Conservation (phyloP, 2,329 filamentous ascomycete genomes). For the Colletotrichum lindemuthianum region DNA sequence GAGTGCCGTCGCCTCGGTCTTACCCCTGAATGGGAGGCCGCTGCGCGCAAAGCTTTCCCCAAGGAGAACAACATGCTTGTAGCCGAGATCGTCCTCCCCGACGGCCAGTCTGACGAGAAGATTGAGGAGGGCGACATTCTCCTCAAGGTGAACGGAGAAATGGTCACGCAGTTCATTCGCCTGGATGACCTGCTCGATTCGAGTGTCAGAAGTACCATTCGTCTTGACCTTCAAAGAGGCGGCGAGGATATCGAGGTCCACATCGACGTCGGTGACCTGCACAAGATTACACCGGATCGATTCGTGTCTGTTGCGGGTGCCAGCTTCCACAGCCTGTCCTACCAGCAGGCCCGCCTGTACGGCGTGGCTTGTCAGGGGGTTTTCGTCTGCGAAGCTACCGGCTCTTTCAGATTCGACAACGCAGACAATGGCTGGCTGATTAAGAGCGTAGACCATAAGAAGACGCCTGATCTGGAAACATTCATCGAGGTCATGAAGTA, state of each 20-base stretch:
- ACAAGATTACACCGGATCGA: slow-evolving; percentile 93
- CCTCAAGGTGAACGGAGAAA: slow-evolving; percentile 90
- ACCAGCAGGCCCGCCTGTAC: slow-evolving; percentile 96
- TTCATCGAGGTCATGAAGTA: slow-evolving; percentile 92
- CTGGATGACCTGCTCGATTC: slow-evolving; percentile 93
- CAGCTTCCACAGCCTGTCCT: slow-evolving; percentile 95
- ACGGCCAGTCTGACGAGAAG: slow-evolving; percentile 86
- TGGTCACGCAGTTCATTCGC: slow-evolving; percentile 91
- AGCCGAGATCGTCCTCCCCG: slow-evolving; percentile 91
- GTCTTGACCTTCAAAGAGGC: slow-evolving; percentile 85
- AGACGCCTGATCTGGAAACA: slow-evolving; percentile 84
- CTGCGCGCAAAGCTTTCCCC: slow-evolving; percentile 84
- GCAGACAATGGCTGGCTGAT: slow-evolving; percentile 94
- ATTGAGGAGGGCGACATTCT: slow-evolving; percentile 95
- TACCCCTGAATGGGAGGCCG: slow-evolving; percentile 85
- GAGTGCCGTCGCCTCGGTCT: slow-evolving; percentile 92
- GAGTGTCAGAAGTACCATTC: slow-evolving; percentile 81
- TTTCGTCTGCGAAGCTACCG: slow-evolving; percentile 92
- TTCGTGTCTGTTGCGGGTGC: slow-evolving; percentile 95
- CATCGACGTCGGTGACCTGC: slow-evolving; percentile 86
- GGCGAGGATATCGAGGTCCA: slow-evolving; percentile 88
- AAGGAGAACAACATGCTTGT: slow-evolving; percentile 97
- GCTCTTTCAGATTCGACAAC: slow-evolving; percentile 94
- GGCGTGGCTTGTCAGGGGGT: slow-evolving; percentile 92
- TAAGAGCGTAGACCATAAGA: slow-evolving; percentile 90